A percentile compares a stretch with the other conserved stretches of the same genome.
phyloP scores from a whole-genome alignment of 2,329 filamentous ascomycete species.

The Fusarium tricinctum region DNA sequence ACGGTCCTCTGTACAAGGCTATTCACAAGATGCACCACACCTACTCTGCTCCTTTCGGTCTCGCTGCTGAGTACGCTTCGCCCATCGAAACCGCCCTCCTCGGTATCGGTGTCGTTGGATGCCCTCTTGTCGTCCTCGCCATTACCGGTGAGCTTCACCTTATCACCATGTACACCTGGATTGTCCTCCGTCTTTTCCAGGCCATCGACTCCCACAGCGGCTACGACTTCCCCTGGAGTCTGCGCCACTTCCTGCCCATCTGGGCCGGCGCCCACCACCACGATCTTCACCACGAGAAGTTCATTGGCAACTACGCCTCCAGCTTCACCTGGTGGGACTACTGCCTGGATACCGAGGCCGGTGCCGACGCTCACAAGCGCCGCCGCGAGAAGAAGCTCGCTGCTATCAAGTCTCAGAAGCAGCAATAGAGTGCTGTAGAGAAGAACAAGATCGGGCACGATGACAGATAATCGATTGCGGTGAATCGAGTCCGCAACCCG shows the following conservation, averaged over 20 bases:
- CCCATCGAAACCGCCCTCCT: slow-evolving; percentile 97
- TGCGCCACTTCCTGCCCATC: slow-evolving; percentile 96
- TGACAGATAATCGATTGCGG: slow-evolving; percentile 42
- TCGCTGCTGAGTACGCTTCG: slow-evolving; percentile 97
- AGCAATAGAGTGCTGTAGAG: slow-evolving; percentile 63
- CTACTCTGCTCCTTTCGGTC: slow-evolving; percentile 96
- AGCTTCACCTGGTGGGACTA: slow-evolving; percentile 99
- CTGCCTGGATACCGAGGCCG: slow-evolving; percentile 91
- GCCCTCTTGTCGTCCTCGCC: slow-evolving; percentile 85
- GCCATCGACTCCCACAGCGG: slow-evolving; percentile 98
- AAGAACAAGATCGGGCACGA: slow-evolving; percentile 9
- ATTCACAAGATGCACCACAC: slow-evolving; percentile 99
- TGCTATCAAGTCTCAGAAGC: slow-evolving; percentile 75
- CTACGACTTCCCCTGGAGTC: slow-evolving; percentile 97
- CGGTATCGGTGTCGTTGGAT: slow-evolving; percentile 85
- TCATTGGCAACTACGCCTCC: slow-evolving; percentile 97
- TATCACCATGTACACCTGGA: slow-evolving; percentile 98
- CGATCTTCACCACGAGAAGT: slow-evolving; percentile 97
- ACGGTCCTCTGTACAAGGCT: slow-evolving; percentile 93
- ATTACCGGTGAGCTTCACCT: slow-evolving; percentile 92
- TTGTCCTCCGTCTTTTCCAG: slow-evolving; percentile 92
- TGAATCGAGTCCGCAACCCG: slow-evolving; percentile 40
- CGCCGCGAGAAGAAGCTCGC: slow-evolving; percentile 83
- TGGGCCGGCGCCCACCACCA: slow-evolving; percentile 98
- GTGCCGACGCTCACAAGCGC: slow-evolving; percentile 85